These are phyloP conservation scores for Patellifolia procumbens DNA, from an alignment of 179 eudicot genomes.

Conservation along the genomic window DNA sequence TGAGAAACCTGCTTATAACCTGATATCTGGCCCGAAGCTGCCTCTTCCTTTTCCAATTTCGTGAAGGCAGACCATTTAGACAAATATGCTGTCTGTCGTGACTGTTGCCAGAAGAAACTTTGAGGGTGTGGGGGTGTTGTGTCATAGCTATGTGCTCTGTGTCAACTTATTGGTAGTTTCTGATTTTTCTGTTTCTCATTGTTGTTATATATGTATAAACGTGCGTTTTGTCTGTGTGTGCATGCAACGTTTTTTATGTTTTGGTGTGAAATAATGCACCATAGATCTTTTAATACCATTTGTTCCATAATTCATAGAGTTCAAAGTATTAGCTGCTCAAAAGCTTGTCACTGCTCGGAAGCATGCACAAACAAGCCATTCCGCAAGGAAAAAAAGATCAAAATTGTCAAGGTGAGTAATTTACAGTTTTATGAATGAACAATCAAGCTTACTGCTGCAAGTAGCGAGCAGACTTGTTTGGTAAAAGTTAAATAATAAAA, in stretches of 20 bases:
- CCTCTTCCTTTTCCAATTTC: background rate
- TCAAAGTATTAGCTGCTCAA: constrained; percentile 94
- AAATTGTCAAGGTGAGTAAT: constrained; percentile 61
- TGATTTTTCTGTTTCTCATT: no score
- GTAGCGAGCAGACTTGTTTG: background rate
- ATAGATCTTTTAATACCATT: background rate
- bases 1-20: background rate
- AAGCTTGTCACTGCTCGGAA: constrained; percentile 78
- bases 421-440: background rate
- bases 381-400: constrained; percentile 76
- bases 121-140: no score
- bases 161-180: no score
- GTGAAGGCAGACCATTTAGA: background rate
- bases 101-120: background rate
- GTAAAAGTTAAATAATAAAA: background rate
- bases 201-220: background rate
- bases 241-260: background rate
- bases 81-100: background rate
- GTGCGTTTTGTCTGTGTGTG: no score
- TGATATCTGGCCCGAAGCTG: background rate
- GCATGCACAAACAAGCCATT: constrained; percentile 84
- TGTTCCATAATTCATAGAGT: constrained; percentile 46
- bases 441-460: constrained; percentile 2
- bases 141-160: no score
- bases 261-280: background rate